phyloP scores from a whole-genome alignment of 2,329 filamentous ascomycete genomes.

The Neofusicoccum laricinum region DNA sequence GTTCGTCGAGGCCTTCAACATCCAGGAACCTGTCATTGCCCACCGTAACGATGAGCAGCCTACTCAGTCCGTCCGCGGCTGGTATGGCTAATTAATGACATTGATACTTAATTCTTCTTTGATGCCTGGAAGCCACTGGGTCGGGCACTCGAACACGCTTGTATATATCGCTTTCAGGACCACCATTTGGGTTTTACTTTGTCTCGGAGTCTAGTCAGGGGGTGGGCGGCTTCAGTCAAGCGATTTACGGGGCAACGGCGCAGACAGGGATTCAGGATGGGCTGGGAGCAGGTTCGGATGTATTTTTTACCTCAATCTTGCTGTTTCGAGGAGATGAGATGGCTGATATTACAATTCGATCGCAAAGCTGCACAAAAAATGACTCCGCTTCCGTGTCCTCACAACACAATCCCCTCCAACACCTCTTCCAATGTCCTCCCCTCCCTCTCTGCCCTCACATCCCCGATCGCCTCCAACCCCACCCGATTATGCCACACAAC shows the following conservation, averaged over 20 bases:
- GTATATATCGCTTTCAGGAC: neutral
- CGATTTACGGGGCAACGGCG: neutral
- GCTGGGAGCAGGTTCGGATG: neutral
- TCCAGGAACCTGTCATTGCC: slow-evolving; percentile 79
- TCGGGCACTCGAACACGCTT: neutral
- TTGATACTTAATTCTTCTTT: neutral
- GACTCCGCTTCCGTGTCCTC: too few species aligned
- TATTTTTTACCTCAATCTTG: neutral
- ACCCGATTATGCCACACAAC: slow-evolving; percentile 22
- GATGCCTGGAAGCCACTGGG: neutral
- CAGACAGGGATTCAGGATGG: neutral
- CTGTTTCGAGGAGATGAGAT: neutral
- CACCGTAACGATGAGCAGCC: slow-evolving; percentile 64
- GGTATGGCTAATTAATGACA: slow-evolving; percentile 56
- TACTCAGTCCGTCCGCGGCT: slow-evolving; percentile 56
- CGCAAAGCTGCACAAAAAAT: neutral
- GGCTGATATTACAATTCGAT: neutral
- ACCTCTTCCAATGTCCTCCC: slow-evolving; percentile 9
- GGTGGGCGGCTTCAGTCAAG: neutral
- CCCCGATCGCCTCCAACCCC: slow-evolving; percentile 15
- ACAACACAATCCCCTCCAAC: neutral
- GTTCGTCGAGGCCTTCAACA: slow-evolving; percentile 71
- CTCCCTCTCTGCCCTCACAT: slow-evolving; percentile 12
- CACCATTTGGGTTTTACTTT: too few species aligned
- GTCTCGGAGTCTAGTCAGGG: neutral